Percentiles rank a stretch among this genome's conserved stretches.
Conservation (phyloP, 176 grass and related monocot genomes). For the Raddia guianensis region DNA sequence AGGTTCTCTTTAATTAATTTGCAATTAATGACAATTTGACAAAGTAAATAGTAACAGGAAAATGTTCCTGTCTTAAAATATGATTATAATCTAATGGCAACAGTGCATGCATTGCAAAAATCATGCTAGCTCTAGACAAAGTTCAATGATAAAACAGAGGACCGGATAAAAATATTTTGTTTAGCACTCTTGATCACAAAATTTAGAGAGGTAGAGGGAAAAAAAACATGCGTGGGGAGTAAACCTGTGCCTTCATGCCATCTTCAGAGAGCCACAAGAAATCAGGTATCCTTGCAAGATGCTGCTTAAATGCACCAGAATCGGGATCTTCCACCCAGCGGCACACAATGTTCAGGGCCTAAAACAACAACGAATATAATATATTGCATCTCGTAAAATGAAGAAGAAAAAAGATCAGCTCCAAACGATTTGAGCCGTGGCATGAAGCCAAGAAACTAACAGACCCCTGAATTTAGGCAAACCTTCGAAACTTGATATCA, state of each 20-base stretch:
- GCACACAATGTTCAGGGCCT: conserved; percentile 79
- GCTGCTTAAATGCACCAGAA: conserved; percentile 72
- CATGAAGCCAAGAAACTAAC: neutral
- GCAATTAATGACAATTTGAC: neutral
- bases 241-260: conserved; percentile 88
- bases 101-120: neutral
- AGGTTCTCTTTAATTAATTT: neutral
- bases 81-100: neutral
- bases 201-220: too few relatives aligned
- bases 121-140: neutral
- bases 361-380: neutral
- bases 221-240: neutral
- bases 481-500: too few relatives aligned
- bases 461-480: neutral
- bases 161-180: neutral
- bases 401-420: neutral
- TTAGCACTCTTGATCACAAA: neutral
- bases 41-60: neutral
- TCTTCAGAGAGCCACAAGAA: conserved; percentile 85
- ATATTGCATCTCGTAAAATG: too few relatives aligned
- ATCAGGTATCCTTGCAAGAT: conserved; percentile 74
- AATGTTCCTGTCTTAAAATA: neutral
- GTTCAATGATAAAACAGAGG: neutral
- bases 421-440: neutral
- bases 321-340: conserved; percentile 75